These are phyloP conservation scores for Trichocladium antarcticum DNA, from an alignment of 495 filamentous ascomycete species.

Conservation along the genomic window DNA sequence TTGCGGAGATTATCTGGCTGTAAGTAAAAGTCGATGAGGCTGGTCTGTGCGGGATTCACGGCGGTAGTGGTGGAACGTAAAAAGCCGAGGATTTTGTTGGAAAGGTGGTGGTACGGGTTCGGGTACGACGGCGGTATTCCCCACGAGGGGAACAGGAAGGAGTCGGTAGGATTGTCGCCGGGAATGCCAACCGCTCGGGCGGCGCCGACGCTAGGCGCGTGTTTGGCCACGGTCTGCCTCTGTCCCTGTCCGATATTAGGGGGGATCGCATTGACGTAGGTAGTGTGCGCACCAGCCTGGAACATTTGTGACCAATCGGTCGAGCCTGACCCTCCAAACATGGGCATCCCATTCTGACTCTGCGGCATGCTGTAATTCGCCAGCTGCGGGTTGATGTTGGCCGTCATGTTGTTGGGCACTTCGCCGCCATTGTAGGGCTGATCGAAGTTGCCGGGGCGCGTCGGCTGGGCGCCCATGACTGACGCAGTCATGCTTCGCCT, in stretches of 20 bases:
- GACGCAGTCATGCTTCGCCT: constrained; percentile 43
- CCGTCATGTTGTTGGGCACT: constrained; percentile 40
- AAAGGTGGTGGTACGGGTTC: constrained; percentile 41
- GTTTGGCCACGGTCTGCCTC: constrained; percentile 44
- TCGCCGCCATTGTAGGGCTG: constrained; percentile 42
- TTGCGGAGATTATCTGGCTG: constrained; percentile 49
- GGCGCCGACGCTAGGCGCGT: constrained; percentile 33
- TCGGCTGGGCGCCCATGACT: constrained; percentile 28
- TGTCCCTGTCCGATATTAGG: constrained; percentile 40
- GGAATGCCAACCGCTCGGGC: constrained; percentile 32
- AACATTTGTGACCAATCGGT: constrained; percentile 62
- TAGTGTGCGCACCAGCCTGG: constrained; percentile 53
- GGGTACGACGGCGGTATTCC: constrained; percentile 29
- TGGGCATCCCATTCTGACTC: constrained; percentile 41
- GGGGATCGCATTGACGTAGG: constrained; percentile 50
- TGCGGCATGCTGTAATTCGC: constrained; percentile 45
- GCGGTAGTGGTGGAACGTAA: constrained; percentile 41
- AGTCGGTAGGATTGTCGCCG: constrained; percentile 32
- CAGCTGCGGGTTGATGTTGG: constrained; percentile 48
- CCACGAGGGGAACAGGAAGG: constrained; percentile 33
- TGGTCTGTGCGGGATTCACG: constrained; percentile 25
- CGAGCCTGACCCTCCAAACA: constrained; percentile 39
- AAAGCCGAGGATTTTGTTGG: constrained; percentile 41
- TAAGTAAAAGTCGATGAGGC: constrained; percentile 40
- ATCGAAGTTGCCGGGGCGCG: constrained; percentile 32